A percentile compares a stretch with the other conserved stretches of the same genome.
Conservation (phyloP, 768 basidiomycete species). For the Psilocybe azurescens region DNA sequence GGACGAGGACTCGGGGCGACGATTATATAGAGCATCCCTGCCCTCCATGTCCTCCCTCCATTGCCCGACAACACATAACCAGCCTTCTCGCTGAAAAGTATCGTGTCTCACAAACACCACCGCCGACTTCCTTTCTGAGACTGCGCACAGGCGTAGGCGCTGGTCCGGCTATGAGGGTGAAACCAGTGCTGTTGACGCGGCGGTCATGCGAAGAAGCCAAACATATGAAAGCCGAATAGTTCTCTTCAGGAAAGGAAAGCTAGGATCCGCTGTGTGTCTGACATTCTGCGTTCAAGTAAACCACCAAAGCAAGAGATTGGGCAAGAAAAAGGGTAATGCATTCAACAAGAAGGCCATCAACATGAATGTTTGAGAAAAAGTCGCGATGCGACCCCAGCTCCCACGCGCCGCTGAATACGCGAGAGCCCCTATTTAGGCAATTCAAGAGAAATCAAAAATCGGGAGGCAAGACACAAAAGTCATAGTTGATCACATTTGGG, state of each 20-base stretch:
- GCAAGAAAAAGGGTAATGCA: background rate
- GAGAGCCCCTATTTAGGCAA: background rate
- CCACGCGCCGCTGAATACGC: background rate
- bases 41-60: background rate
- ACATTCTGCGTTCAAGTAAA: background rate
- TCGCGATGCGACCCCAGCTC: background rate
- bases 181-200: background rate
- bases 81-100: background rate
- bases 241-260: background rate
- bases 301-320: background rate
- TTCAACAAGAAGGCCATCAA: background rate
- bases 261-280: background rate
- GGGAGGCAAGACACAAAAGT: background rate
- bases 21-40: background rate
- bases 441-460: background rate
- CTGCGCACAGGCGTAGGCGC: background rate
- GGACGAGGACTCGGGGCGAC: background rate
- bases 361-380: conserved; percentile 7
- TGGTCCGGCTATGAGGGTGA: background rate
- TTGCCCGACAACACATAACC: background rate
- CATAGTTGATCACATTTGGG: too few relatives aligned
- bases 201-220: background rate
- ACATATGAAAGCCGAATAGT: background rate
- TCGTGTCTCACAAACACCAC: background rate
- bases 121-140: background rate